Conservation (phyloP, 495 filamentous ascomycete genomes). For the Niebla homalea region DNA sequence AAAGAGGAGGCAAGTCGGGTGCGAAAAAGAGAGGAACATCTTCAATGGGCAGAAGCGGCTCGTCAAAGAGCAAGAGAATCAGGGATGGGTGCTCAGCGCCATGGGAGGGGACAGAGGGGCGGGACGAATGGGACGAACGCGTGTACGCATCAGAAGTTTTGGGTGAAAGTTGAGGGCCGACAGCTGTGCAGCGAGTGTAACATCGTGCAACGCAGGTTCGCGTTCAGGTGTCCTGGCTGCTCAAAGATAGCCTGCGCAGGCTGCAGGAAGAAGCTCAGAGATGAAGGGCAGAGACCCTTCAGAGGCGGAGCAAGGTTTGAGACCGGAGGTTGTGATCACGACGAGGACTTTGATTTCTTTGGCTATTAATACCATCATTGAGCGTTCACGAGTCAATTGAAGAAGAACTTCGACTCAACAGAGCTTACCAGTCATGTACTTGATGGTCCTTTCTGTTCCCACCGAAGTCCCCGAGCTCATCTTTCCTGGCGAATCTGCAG, state of each 20-base stretch:
- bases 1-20: background rate
- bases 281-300: background rate
- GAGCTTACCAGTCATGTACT: too few relatives aligned
- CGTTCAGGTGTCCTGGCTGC: conserved; percentile 7
- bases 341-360: too few relatives aligned
- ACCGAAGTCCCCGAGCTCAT: too few relatives aligned
- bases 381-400: too few relatives aligned
- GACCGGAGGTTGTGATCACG: background rate
- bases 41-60: background rate
- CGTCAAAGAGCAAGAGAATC: background rate
- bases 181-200: conserved; percentile 1
- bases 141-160: conserved; percentile 1
- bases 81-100: background rate
- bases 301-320: background rate
- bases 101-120: background rate
- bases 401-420: too few relatives aligned
- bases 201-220: background rate
- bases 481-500: too few relatives aligned
- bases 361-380: too few relatives aligned
- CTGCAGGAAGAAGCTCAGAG: background rate
- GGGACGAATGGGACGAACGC: background rate
- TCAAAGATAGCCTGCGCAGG: conserved; percentile 2
- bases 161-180: conserved; percentile 1
- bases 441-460: too few relatives aligned
- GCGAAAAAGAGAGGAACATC: background rate